Conservation (phyloP, 768 basidiomycete species). For the Auricularia sp. region DNA sequence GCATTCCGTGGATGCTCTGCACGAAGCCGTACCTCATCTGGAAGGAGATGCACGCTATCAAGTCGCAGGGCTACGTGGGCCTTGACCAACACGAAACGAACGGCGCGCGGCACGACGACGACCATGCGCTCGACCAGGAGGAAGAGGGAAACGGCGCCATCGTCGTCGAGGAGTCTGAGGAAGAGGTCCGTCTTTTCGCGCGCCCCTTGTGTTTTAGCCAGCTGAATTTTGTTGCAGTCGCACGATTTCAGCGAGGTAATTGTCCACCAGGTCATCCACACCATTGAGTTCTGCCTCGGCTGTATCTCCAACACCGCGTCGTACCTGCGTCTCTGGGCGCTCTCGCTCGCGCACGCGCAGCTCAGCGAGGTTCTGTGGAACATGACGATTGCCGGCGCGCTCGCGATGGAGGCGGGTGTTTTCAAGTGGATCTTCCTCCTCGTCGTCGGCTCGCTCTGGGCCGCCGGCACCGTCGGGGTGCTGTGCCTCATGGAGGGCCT, state of each 20-base stretch:
- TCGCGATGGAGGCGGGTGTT: constrained; percentile 40
- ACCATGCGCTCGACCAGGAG: constrained; percentile 61
- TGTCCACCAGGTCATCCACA: constrained; percentile 96
- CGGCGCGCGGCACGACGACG: constrained; percentile 38
- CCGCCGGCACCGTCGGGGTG: constrained; percentile 61
- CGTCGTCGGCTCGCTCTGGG: constrained; percentile 64
- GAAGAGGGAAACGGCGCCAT: constrained; percentile 73
- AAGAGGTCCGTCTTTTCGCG: constrained; percentile 44
- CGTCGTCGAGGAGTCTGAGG: constrained; percentile 59
- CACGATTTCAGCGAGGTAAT: constrained; percentile 93
- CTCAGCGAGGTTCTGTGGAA: constrained; percentile 87
- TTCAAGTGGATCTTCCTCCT: constrained; percentile 33
- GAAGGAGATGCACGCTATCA: constrained; percentile 80
- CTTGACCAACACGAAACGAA: constrained; percentile 46
- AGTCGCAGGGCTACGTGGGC: constrained; percentile 76
- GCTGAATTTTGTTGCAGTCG: constrained; percentile 41
- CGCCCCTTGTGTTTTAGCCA: constrained; percentile 9
- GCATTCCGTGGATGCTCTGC: constrained; percentile 92
- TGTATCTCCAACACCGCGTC: constrained; percentile 97
- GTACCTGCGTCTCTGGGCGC: constrained; percentile 90
- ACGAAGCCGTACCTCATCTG: constrained; percentile 86
- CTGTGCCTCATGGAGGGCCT: constrained; percentile 97
- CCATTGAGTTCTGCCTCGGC: constrained; percentile 97
- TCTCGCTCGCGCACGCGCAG: constrained; percentile 96
- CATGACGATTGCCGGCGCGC: constrained; percentile 59